Evolutionary conservation across 2,329 filamentous ascomycete species (phyloP), one percentile per base, ranked within the genome.

Genomic region (Phaeosphaeria sp.): DNA sequence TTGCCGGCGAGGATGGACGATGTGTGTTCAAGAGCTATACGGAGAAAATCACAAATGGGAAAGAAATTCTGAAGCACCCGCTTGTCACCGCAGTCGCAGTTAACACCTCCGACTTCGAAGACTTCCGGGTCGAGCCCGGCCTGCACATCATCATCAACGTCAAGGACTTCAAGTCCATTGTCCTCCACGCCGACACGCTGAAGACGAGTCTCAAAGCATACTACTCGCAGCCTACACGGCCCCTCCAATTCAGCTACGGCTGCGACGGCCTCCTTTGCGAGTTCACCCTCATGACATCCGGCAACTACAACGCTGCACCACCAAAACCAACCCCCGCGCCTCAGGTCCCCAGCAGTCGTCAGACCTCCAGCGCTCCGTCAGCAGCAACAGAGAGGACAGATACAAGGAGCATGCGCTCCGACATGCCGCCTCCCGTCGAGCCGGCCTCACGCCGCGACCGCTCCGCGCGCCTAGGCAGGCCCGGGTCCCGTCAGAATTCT

Each of bases 241-340:
- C 91, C 1, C 84, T 94, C 71, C 89, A 92, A 68, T 83, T 94
- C 57, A 86, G 83, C 45, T 94, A 94, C 69, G 82, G 84, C 22
- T 84, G 85, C 43, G 87, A 89, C 56, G 90, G 88, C 33, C 82
- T 93, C 30, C 78, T 86, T 39, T 91, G 88, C 74, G 89, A 93
- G 63, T 93, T 93, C 66, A 89, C 92, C 44, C 83, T 94, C 59
- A 93, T 93, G 90, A 94, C 91, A 1, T 87, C 90, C 8, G 91
- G 91, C 15, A 90, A 92, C 52, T 78, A 80, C 62, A 77, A 73
- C 25, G 79, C 77, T 72, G 49, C 49, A 76, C 75, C 50, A 74
- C 36, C 61, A 33, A 55, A 52, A 11, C 62, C 62, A 45, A 56
- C 51, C 33, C 60, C 62, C n/a, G 60, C 57, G 13, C 59, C 63